Conservation (phyloP, 2,329 filamentous ascomycete genomes). For the Fusarium temperatum region DNA sequence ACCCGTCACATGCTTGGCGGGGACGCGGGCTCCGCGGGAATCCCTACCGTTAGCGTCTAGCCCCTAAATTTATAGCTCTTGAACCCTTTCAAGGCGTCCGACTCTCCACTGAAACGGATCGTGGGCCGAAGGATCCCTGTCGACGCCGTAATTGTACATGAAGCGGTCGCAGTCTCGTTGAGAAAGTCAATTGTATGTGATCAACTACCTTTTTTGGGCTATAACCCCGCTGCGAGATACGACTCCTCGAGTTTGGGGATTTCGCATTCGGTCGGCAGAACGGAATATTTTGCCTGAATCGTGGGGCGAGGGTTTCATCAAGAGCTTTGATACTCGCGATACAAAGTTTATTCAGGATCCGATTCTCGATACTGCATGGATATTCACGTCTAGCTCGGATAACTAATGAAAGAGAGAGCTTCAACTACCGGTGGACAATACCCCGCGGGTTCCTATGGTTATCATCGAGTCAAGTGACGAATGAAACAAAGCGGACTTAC, state of each 20-base stretch:
- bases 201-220: constrained; percentile 7
- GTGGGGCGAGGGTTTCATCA: constrained; percentile 13
- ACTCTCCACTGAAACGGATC: constrained; percentile 23
- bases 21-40: constrained; percentile 21
- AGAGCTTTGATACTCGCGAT: not conserved
- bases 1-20: constrained; percentile 39
- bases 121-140: constrained; percentile 27
- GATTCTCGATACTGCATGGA: not conserved
- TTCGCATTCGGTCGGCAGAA: not conserved
- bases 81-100: constrained; percentile 1
- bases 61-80: constrained; percentile 26
- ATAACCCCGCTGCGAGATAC: constrained; percentile 5
- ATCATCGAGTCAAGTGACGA: not conserved
- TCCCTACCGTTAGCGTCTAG: not conserved
- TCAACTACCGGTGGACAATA: not conserved
- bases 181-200: not conserved
- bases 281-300: not conserved
- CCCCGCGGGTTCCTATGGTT: not conserved
- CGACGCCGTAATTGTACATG: constrained; percentile 35
- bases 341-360: not conserved
- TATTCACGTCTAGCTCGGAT: not conserved
- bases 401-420: not conserved
- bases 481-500: not conserved
- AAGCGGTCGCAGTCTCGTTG: not conserved
- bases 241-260: not conserved